Evolutionary conservation across 164 flowering plant species (phyloP).

Genomic region (Euptelea pleiosperma): DNA sequence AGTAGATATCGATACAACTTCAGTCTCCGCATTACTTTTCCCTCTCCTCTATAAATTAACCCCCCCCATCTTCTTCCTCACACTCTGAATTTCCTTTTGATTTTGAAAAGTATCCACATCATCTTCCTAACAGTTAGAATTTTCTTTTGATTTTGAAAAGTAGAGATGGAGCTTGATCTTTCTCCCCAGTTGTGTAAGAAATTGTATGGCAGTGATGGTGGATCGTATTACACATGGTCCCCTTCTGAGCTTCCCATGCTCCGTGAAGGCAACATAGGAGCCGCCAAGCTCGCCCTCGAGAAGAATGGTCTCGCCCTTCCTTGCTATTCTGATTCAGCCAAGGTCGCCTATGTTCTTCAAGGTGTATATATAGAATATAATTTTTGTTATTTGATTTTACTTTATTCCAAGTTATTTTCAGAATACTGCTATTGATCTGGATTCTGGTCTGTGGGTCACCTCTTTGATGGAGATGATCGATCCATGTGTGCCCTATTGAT

Average conservation of each 20-base stretch:
- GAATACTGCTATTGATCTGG: too few relatives aligned
- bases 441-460: too few relatives aligned
- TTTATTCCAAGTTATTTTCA: too few relatives aligned
- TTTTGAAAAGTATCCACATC: too few relatives aligned
- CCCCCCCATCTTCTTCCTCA: not conserved
- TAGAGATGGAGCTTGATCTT: constrained; percentile 67
- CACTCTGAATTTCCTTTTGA: too few relatives aligned
- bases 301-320: constrained; percentile 76
- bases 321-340: constrained; percentile 74
- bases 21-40: too few relatives aligned
- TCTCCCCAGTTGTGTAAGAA: constrained; percentile 56
- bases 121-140: too few relatives aligned
- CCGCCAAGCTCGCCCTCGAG: constrained; percentile 54
- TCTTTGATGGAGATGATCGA: too few relatives aligned
- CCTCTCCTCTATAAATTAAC: too few relatives aligned
- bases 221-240: constrained; percentile 63
- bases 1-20: too few relatives aligned
- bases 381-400: not conserved
- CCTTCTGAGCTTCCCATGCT: constrained; percentile 76
- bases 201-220: constrained; percentile 58
- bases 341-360: constrained; percentile 85
- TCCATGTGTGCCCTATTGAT: too few relatives aligned
- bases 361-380: too few relatives aligned
- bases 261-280: constrained; percentile 66
- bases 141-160: not conserved